Conservation (phyloP, 108 stramenopile species). For the Phaeodactylum tricornutum region DNA sequence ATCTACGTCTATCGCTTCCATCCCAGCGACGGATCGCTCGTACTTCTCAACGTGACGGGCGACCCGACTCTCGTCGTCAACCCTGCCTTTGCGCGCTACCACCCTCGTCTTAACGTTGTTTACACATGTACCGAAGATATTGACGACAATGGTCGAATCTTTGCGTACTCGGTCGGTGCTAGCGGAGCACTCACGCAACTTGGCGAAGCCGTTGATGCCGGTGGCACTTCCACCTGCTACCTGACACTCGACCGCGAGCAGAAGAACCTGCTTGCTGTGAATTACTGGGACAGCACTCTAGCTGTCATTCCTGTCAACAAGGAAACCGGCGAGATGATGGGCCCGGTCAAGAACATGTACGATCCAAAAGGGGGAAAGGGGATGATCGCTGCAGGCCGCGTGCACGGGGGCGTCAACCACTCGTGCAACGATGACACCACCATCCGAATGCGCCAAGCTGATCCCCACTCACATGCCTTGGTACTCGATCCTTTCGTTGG, state of each 20-base stretch:
- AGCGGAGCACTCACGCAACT: slow-evolving; percentile 62
- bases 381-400: slow-evolving; percentile 54
- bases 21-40: slow-evolving; percentile 66
- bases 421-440: slow-evolving; percentile 76
- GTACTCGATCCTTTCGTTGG: slow-evolving; percentile 90
- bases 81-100: slow-evolving; percentile 89
- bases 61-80: slow-evolving; percentile 68
- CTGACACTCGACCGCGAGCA: slow-evolving; percentile 78
- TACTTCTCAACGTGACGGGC: slow-evolving; percentile 71
- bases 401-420: slow-evolving; percentile 76
- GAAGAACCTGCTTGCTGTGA: slow-evolving; percentile 77
- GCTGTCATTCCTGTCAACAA: slow-evolving; percentile 68
- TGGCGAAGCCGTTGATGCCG: slow-evolving; percentile 64
- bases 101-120: slow-evolving; percentile 83
- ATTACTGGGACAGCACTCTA: slow-evolving; percentile 92
- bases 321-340: slow-evolving; percentile 56
- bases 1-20: slow-evolving; percentile 78
- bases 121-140: slow-evolving; percentile 95
- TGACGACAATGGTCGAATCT: slow-evolving; percentile 76
- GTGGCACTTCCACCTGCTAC: slow-evolving; percentile 91
- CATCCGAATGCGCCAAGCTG: slow-evolving; percentile 78
- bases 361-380: slow-evolving; percentile 56
- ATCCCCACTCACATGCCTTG: slow-evolving; percentile 93
- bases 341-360: slow-evolving; percentile 38
- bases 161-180: slow-evolving; percentile 56